Evolutionary conservation across 2,329 filamentous ascomycete species (phyloP).

Genomic region (Stagonosporopsis vannaccii): DNA sequence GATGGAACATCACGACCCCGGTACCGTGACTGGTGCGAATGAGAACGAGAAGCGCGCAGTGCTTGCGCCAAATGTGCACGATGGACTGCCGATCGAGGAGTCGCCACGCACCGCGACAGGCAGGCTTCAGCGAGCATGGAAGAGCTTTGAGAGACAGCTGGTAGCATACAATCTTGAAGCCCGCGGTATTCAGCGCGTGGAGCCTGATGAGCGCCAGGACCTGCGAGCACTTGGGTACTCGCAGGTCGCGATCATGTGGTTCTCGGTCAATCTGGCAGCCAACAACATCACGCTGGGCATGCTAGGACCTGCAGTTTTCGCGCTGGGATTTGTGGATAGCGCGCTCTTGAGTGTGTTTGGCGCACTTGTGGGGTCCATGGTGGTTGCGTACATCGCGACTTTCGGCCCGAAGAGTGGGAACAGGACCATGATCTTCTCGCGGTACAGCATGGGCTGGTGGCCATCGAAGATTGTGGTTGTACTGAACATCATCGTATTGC

Average conservation of each 20-base stretch:
- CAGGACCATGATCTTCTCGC: constrained; percentile 66
- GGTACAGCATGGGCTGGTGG: constrained; percentile 70
- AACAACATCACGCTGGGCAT: constrained; percentile 72
- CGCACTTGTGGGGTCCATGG: constrained; percentile 61
- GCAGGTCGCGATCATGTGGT: constrained; percentile 66
- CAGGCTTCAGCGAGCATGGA: constrained; percentile 32
- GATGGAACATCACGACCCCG: constrained; percentile 27
- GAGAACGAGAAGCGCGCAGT: constrained; percentile 34
- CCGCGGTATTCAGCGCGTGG: constrained; percentile 66
- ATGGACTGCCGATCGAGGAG: constrained; percentile 29
- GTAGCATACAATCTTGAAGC: constrained; percentile 64
- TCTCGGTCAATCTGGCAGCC: constrained; percentile 67
- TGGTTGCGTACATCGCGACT: constrained; percentile 66
- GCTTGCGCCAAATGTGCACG: constrained; percentile 32
- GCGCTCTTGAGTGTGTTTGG: constrained; percentile 66
- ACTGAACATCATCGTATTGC: constrained; percentile 67
- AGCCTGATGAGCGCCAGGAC: constrained; percentile 62
- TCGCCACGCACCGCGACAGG: constrained; percentile 8
- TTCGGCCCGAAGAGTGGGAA: constrained; percentile 69
- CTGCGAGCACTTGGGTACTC: constrained; percentile 61
- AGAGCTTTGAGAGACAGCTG: constrained; percentile 51
- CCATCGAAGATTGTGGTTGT: constrained; percentile 69
- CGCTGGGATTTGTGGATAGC: constrained; percentile 65
- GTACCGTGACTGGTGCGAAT: constrained; percentile 28
- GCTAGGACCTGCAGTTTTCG: constrained; percentile 66